Evolutionary conservation across 768 basidiomycete species (phyloP), one percentile per base, ranked within the genome.

Genomic region (Clitopilus hobsonii): DNA sequence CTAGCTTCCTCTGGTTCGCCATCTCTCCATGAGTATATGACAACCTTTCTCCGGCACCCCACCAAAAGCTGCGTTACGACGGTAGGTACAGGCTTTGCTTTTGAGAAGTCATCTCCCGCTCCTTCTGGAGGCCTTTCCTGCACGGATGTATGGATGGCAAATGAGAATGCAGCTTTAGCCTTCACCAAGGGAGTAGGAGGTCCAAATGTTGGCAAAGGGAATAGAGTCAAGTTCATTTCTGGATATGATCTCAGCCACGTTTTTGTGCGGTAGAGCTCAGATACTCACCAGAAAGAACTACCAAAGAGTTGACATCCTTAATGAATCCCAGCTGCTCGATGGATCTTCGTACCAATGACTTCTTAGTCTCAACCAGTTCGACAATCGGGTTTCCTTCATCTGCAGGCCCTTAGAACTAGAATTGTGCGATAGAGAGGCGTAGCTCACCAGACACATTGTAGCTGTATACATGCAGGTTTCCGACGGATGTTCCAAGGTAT

Each of bases 251-350:
- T 25, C 7, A 53, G 8, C n/a, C 25, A n/a, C 10, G 22, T 7
- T 26, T 24, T n/a, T 22, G 6, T 25, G 32, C 50, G 2, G n/a
- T n/a, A 27, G 6, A n/a, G 5, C 4, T 16, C 13, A 26, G 25
- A 28, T 36, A 61, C 79, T 56, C 64, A 93, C 95, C 95, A 23
- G 91, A 89, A 3, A 98, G 79, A 4, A 90, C 76, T 2, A 92
- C 85, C 22, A 99, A 74, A 3, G 91, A 89, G 62, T 92, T 88
- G n/a, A 91, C 80, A 61, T 93, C 90, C 58, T 86, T 86, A 59
- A 98, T 79, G 52, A 86, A 88, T 0, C 87, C 91, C 2, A 99
- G 74, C 65, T 95, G 93, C 54, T 98, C 96, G 38, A 99, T 89
- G 13, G 89, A 76, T 63, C 79, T 83, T 60, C 82, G 74, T 24